Evolutionary conservation across 2,329 filamentous ascomycete genomes (phyloP).

Genomic region (Chrysosporium keratinophilum): DNA sequence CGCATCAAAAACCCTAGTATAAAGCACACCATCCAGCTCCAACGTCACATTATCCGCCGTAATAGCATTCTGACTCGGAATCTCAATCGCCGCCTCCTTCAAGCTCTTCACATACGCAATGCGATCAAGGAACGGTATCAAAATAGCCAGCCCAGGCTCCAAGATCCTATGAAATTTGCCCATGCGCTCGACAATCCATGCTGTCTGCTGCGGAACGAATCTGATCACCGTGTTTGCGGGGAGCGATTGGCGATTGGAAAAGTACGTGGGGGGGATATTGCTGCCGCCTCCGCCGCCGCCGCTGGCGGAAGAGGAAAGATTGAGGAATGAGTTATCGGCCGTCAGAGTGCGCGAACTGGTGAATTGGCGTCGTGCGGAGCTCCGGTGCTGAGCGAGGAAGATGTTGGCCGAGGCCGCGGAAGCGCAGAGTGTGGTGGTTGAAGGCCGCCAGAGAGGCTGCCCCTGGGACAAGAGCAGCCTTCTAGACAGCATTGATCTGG

Average conservation of each 20-base stretch:
- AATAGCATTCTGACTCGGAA: constrained; percentile 93
- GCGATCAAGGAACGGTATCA: constrained; percentile 83
- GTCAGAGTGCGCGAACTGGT: constrained; percentile 18
- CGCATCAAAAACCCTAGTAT: constrained; percentile 91
- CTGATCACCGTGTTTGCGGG: constrained; percentile 91
- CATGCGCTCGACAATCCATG: constrained; percentile 99
- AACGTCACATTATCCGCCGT: constrained; percentile 97
- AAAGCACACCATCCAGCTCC: constrained; percentile 89
- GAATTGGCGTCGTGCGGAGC: constrained; percentile 1
- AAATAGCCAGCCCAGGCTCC: constrained; percentile 77
- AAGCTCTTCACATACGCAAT: constrained; percentile 97
- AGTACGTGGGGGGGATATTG: constrained; percentile 57
- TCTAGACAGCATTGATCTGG: constrained; percentile 24
- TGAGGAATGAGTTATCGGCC: constrained; percentile 17
- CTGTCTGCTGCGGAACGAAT: constrained; percentile 98
- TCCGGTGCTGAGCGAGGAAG: neutral
- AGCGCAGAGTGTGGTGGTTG: neutral
- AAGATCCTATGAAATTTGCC: constrained; percentile 92
- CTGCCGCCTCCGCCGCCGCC: constrained; percentile 23
- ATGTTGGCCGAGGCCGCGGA: neutral
- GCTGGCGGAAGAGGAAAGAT: constrained; percentile 16
- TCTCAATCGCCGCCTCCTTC: constrained; percentile 94
- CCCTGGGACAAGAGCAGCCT: constrained; percentile 24
- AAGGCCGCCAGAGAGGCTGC: neutral
- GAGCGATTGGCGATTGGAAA: constrained; percentile 53